Evolutionary conservation across 257 asterid species (phyloP).

Genomic region (Solanum boliviense): DNA sequence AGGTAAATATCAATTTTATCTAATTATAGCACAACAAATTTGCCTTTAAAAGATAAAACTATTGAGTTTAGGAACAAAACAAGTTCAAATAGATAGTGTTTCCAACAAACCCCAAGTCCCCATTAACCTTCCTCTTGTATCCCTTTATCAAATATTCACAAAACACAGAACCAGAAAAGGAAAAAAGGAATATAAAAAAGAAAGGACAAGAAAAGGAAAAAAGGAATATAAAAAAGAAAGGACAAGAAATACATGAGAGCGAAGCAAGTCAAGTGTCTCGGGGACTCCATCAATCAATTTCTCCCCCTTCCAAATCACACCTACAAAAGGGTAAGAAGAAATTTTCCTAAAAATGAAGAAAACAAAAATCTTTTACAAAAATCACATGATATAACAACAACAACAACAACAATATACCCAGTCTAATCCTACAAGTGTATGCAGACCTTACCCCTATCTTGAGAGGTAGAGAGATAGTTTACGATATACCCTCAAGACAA

Average conservation of each 20-base stretch:
- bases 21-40: not conserved
- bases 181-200: not conserved
- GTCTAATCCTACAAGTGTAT: not conserved
- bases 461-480: not conserved
- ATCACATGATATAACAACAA: not conserved
- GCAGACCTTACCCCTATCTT: not conserved
- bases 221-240: not conserved
- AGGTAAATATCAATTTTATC: not conserved
- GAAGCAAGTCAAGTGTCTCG: conserved; percentile 59
- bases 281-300: conserved; percentile 76
- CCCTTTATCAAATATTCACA: not conserved
- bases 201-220: not conserved
- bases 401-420: not conserved
- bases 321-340: conserved; percentile 11
- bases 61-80: not conserved
- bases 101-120: not conserved
- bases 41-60: not conserved
- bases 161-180: not conserved
- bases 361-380: not conserved
- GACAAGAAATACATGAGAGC: conserved; percentile 38
- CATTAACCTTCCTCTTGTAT: not conserved
- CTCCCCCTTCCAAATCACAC: conserved; percentile 94
- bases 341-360: not conserved
- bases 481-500: not conserved
- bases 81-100: not conserved